Percentiles rank a stretch among this genome's conserved stretches.
Conservation (phyloP, 345 rosid genomes). For the Cochlearia excelsa region DNA sequence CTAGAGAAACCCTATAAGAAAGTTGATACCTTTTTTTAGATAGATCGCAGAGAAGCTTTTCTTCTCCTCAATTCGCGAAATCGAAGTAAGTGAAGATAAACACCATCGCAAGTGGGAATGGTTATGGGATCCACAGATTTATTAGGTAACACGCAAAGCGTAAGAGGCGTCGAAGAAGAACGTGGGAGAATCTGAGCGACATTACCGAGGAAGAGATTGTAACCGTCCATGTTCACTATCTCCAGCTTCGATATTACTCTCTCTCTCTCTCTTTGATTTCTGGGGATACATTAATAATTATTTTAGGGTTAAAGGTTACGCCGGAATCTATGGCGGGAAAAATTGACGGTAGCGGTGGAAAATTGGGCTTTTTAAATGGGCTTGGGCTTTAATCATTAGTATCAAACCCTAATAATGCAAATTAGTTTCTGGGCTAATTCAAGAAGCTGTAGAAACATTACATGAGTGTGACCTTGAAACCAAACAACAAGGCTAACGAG, state of each 20-base stretch:
- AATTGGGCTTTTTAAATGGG: background rate
- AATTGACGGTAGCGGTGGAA: conserved; percentile 17
- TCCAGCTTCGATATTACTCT: conserved; percentile 22
- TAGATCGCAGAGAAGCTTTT: conserved; percentile 16
- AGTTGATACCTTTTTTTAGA: background rate
- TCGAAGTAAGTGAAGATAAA: conserved; percentile 22
- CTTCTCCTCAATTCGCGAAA: no score
- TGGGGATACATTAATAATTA: background rate
- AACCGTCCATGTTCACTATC: conserved; percentile 34
- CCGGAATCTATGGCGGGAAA: conserved; percentile 39
- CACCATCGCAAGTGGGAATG: conserved; percentile 31
- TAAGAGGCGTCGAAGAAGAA: conserved; percentile 24
- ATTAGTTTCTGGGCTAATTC: background rate
- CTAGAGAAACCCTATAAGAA: background rate
- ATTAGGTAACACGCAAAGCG: conserved; percentile 57
- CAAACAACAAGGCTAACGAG: conserved; percentile 22
- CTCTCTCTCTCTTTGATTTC: conserved; percentile 14
- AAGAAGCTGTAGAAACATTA: conserved; percentile 9
- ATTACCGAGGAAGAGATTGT: conserved; percentile 31
- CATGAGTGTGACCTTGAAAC: conserved; percentile 5
- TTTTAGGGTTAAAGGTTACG: conserved; percentile 11
- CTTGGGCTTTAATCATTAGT: background rate
- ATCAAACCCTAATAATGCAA: no score
- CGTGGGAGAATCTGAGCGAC: conserved; percentile 35
- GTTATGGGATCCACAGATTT: conserved; percentile 18